These are phyloP conservation scores for Quercus tomentella DNA, from an alignment of 331 rosid genomes.

Conservation along the genomic window DNA sequence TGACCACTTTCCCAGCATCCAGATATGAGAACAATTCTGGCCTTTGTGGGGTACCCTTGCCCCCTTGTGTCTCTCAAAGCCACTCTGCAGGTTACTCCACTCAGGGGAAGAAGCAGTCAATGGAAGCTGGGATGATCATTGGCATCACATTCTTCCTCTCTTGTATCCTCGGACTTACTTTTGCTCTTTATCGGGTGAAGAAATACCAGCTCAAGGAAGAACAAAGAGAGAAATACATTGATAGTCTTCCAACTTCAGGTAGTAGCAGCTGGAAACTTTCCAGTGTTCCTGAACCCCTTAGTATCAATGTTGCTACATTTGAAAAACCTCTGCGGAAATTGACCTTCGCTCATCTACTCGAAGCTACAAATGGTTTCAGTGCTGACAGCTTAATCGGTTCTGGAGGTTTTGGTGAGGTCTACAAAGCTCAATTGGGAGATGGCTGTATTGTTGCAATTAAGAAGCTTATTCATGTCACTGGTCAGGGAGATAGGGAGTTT, in stretches of 20 bases:
- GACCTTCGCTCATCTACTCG: conserved; percentile 68
- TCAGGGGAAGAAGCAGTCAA: conserved; percentile 39
- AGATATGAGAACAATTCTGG: conserved; percentile 63
- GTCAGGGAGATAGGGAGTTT: conserved; percentile 85
- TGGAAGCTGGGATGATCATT: conserved; percentile 33
- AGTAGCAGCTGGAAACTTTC: conserved; percentile 75
- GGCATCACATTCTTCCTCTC: conserved; percentile 39
- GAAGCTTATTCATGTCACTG: conserved; percentile 69
- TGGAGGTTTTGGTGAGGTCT: conserved; percentile 87
- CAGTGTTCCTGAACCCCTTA: conserved; percentile 61
- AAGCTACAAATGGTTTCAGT: conserved; percentile 82
- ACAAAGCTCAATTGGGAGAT: conserved; percentile 65
- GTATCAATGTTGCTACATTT: conserved; percentile 75
- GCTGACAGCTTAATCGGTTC: conserved; percentile 70
- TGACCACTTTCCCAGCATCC: conserved; percentile 59
- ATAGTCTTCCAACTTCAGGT: conserved; percentile 75
- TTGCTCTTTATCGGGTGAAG: conserved; percentile 42
- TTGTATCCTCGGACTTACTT: conserved; percentile 26
- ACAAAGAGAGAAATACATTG: conserved; percentile 48
- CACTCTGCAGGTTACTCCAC: conserved; percentile 9
- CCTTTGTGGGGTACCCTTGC: conserved; percentile 73
- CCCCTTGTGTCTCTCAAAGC: conserved; percentile 26
- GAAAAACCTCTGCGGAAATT: conserved; percentile 72
- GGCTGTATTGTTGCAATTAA: conserved; percentile 73
- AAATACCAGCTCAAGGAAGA: conserved; percentile 35